Evolutionary conservation across 164 flowering plant species (phyloP).

Genomic region (Piper longum): DNA sequence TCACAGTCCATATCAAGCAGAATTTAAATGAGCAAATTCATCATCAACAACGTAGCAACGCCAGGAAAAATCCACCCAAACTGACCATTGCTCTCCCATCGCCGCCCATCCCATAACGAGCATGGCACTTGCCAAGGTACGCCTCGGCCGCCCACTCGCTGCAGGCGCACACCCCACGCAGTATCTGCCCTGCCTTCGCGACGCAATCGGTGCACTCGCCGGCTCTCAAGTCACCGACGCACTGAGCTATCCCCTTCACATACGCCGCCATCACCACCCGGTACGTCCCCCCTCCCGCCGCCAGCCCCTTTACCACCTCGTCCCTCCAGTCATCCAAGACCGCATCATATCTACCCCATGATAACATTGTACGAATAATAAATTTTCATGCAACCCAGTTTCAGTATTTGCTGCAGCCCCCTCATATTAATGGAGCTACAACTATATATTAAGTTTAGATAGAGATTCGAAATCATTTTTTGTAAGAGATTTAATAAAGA

Average conservation of each 20-base stretch:
- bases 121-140: slow-evolving; percentile 83
- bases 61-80: background rate
- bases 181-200: slow-evolving; percentile 40
- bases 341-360: slow-evolving; percentile 12
- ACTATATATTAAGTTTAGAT: no score
- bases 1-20: background rate
- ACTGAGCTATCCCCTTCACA: slow-evolving; percentile 70
- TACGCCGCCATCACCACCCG: slow-evolving; percentile 50
- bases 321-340: slow-evolving; percentile 36
- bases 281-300: slow-evolving; percentile 26
- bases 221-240: slow-evolving; percentile 65
- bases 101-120: slow-evolving; percentile 30
- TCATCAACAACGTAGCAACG: background rate
- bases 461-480: background rate
- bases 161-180: slow-evolving; percentile 49
- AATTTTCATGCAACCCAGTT: background rate
- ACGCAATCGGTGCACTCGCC: slow-evolving; percentile 65
- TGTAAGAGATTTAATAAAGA: background rate
- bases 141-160: slow-evolving; percentile 56
- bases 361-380: background rate
- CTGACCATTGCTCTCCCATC: background rate
- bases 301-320: slow-evolving; percentile 37
- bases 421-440: no score
- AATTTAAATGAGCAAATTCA: background rate
- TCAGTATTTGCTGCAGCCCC: no score